Percentiles rank a stretch among this genome's conserved stretches.
phyloP scores from a whole-genome alignment of 179 eudicot species.

The Camellia oleifera region DNA sequence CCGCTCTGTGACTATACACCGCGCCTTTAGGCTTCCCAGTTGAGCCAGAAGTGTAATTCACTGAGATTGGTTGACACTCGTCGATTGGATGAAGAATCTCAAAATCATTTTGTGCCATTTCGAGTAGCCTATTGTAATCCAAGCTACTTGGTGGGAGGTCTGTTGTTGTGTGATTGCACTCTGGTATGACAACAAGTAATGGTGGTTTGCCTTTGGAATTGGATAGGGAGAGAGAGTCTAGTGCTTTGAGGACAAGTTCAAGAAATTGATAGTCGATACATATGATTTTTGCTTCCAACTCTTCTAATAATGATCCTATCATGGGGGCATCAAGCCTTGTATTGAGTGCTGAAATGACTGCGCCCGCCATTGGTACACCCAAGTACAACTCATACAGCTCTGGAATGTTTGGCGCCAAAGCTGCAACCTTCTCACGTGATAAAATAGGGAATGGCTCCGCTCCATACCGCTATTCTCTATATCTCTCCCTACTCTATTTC shows the following conservation, averaged over 20 bases:
- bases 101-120: conserved; percentile 32
- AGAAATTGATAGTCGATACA: conserved; percentile 35
- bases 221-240: conserved; percentile 11
- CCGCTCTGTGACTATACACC: conserved; percentile 58
- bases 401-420: conserved; percentile 39
- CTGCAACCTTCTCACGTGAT: conserved; percentile 23
- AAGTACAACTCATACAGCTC: conserved; percentile 43
- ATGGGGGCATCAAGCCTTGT: conserved; percentile 35
- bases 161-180: not conserved
- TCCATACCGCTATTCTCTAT: too few species aligned
- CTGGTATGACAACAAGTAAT: conserved; percentile 25
- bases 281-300: conserved; percentile 36
- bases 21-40: conserved; percentile 67
- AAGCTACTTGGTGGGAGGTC: conserved; percentile 9
- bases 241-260: conserved; percentile 24
- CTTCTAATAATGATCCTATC: conserved; percentile 30
- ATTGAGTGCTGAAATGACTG: conserved; percentile 48
- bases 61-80: conserved; percentile 54
- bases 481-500: too few species aligned
- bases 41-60: conserved; percentile 65
- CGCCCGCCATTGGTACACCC: conserved; percentile 61
- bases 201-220: conserved; percentile 21
- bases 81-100: conserved; percentile 28
- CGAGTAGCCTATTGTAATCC: conserved; percentile 34
- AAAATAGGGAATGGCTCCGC: too few species aligned